Evolutionary conservation across 2,329 filamentous ascomycete species (phyloP), one percentile per base, ranked within the genome.

Genomic region (Penicillium sp.): DNA sequence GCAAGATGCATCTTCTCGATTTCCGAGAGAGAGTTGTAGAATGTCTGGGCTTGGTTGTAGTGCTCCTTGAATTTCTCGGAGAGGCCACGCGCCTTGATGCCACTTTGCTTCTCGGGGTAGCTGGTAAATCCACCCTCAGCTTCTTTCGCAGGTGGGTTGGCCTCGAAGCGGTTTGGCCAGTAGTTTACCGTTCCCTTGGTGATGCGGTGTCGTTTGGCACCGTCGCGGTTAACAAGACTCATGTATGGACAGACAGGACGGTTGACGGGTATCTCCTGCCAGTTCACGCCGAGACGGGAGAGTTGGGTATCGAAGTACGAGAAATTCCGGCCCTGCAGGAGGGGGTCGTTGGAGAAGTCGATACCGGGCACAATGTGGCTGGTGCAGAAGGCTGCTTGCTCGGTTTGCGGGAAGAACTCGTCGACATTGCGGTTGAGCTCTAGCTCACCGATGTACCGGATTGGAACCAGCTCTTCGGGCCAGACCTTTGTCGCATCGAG

Each of bases 401-500:
- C 91, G 0, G 87, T 91, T 73, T 95, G 84, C 0, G 90, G 81
- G 75, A 95, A 95, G 77, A 84, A 95, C 69, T 96, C 90, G 61
- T 93, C 90, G 1, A 89, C 81, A 58, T 91, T 93, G 53, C 84
- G 83, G 79, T 95, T 93, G 6, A 96, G 82, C 69, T 93, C 87
- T 1, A 96, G 71, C 72, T 93, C 85, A 39, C 90, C 91, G 55
- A 96, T 90, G 68, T 91, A 90, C 8, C 88, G 83, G 21, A 93
- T 81, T 0, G 90, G 90, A 0, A 92, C 79, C 0, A 87, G 75
- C 13, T 93, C 88, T 69, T 95, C 89, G 0, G 90, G 91, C 90
- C 90, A 95, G 26, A 93, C 74, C 77, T 96, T 95, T 37, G 91
- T 96, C 1, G 90, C 87, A 64, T 96, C 91, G 1, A 96, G 83